Evolutionary conservation across 2,329 filamentous ascomycete genomes (phyloP), one percentile per base, ranked within the genome.

Genomic region (Magnaporthiopsis poae): DNA sequence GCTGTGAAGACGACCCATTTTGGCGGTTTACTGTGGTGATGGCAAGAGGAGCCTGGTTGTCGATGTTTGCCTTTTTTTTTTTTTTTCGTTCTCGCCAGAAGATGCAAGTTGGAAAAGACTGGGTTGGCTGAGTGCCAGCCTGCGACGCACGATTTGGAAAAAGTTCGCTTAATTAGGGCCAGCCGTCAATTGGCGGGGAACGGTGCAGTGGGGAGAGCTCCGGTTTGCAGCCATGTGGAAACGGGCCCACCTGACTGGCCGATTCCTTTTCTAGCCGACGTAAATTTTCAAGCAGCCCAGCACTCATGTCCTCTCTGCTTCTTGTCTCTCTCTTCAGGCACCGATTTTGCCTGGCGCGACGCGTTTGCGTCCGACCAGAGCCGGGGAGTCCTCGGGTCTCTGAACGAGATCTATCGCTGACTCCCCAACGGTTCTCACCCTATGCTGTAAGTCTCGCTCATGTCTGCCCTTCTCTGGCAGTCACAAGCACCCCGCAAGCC

Each of bases 1-100:
- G 88, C 87, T 91, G 90, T 99, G 96, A 90, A 98, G 89, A 87
- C 94, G 89, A 89, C 93, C 92, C 92, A 96, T 96, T 74, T 82
- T 90, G 81, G 77, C 80, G 78, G 78, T 74, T 76, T 75, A 75
- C 76, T 72, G 74, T 75, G 75, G 71, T 72, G 77, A 74, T 75
- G 71, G 69, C 73, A 72, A 71, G 71, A 72, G 70, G 69, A 66
- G 62, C 66, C 68, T 69, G 75, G 71, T 73, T 70, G 71, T 69
- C 69, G 65, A 56, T 21, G 46, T n/a, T 69, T 68, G 68, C 65
- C 63, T 67, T 68, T 67, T 68, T 68, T 66, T 68, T 68, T 67
- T 62, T 65, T 65, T 56, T 67, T 67, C 63, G 69, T 65, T 56
- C 67, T 67, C 63, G 68, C 67, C 67, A 46, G 65, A 67, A 66